These are phyloP conservation scores for Casaregolazyma lundiana DNA, from an alignment of 1,139 yeast species.

Conservation along the genomic window DNA sequence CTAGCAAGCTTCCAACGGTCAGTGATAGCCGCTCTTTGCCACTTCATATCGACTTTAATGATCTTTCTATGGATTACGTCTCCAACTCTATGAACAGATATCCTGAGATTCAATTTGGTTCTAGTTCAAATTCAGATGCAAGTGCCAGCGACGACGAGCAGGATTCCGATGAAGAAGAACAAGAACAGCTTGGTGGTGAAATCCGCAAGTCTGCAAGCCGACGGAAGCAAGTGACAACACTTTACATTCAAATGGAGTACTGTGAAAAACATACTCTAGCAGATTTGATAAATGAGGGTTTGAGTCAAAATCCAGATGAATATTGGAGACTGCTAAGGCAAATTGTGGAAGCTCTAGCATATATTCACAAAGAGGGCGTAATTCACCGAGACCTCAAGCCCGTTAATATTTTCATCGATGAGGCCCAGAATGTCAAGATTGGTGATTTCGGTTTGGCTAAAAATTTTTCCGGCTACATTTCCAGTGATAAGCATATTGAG, in stretches of 20 bases:
- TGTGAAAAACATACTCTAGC: slow-evolving; percentile 89
- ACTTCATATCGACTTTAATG: slow-evolving; percentile 10
- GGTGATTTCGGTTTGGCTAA: slow-evolving; percentile 98
- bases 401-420: slow-evolving; percentile 90
- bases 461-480: slow-evolving; percentile 27
- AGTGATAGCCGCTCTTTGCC: slow-evolving; percentile 3
- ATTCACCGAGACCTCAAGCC: slow-evolving; percentile 96
- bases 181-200: background rate
- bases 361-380: slow-evolving; percentile 89
- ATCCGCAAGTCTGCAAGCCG: background rate
- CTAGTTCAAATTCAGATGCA: slow-evolving; percentile 20
- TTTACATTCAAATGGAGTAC: slow-evolving; percentile 94
- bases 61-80: slow-evolving; percentile 28
- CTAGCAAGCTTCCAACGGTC: background rate
- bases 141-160: slow-evolving; percentile 19
- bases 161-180: slow-evolving; percentile 7
- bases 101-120: slow-evolving; percentile 31
- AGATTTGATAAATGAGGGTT: slow-evolving; percentile 76
- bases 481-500: slow-evolving; percentile 11
- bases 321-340: slow-evolving; percentile 90
- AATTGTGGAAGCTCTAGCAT: slow-evolving; percentile 81
- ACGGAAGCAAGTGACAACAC: slow-evolving; percentile 41
- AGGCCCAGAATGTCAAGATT: slow-evolving; percentile 79
- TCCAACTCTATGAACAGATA: slow-evolving; percentile 25
- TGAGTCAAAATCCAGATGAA: slow-evolving; percentile 67